phyloP scores from a whole-genome alignment of 139 green algal species.

The Pseudopediastrum boryanum region DNA sequence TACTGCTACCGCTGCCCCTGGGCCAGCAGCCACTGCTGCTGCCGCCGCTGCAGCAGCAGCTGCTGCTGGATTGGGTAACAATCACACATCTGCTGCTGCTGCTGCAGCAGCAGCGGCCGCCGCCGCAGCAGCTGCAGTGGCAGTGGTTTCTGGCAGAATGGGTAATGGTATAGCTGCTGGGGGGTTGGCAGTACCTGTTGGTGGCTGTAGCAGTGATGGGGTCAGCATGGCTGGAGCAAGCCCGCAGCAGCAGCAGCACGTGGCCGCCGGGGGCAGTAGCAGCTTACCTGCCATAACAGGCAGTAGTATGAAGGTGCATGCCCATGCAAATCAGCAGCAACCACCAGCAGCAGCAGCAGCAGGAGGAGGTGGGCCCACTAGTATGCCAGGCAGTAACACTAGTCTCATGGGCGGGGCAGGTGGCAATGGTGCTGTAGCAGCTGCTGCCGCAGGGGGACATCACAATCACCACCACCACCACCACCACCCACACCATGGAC shows the following conservation, averaged over 20 bases:
- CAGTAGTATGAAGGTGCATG: constrained; percentile 25
- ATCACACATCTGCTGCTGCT: neutral
- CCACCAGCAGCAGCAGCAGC: neutral
- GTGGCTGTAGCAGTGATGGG: neutral
- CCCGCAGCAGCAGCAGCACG: neutral
- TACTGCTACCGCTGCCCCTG: no score
- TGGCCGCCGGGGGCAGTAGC: neutral
- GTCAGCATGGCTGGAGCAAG: neutral
- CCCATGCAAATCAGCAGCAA: neutral
- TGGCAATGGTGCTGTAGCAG: neutral
- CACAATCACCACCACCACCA: constrained; percentile 12
- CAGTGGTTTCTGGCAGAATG: neutral
- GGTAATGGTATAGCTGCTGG: neutral
- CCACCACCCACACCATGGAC: neutral
- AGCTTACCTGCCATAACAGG: constrained; percentile 26
- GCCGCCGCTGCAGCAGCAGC: constrained; percentile 1
- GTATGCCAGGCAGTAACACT: no score
- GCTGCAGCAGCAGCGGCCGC: constrained; percentile 1
- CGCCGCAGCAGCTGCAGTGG: neutral
- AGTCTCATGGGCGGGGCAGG: no score
- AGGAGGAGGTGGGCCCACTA: no score
- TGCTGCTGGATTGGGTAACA: no score
- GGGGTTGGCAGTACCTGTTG: neutral
- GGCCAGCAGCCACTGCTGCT: no score
- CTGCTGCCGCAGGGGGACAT: neutral